Evolutionary conservation across 2,329 filamentous ascomycete species (phyloP).

Genomic region (Didymella segeticola): DNA sequence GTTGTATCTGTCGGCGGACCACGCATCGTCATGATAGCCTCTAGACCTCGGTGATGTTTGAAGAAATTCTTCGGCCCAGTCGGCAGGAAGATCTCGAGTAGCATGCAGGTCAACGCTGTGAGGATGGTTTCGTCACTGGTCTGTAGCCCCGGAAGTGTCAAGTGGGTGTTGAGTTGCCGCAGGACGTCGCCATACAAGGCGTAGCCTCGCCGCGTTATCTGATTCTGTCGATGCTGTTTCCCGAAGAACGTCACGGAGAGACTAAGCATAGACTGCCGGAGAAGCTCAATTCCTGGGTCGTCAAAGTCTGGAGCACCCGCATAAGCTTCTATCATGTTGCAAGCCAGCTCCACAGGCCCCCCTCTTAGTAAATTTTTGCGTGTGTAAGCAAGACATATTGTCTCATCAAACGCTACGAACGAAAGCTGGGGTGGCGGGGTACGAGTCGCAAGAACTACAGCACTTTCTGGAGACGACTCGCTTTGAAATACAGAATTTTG

Average conservation of each 20-base stretch:
- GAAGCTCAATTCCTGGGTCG: slow-evolving; percentile 24
- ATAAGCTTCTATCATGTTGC: slow-evolving; percentile 26
- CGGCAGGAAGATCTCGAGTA: slow-evolving; percentile 38
- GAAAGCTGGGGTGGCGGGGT: slow-evolving; percentile 20
- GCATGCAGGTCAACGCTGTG: slow-evolving; percentile 33
- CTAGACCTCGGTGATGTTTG: slow-evolving; percentile 38
- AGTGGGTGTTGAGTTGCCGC: slow-evolving; percentile 29
- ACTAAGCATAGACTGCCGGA: slow-evolving; percentile 33
- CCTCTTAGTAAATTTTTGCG: slow-evolving; percentile 35
- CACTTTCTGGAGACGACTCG: not conserved
- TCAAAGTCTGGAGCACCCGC: not conserved
- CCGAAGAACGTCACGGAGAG: slow-evolving; percentile 37
- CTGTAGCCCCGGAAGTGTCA: slow-evolving; percentile 26
- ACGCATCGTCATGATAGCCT: slow-evolving; percentile 33
- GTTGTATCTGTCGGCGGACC: slow-evolving; percentile 26
- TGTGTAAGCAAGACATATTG: slow-evolving; percentile 36
- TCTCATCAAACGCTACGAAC: slow-evolving; percentile 31
- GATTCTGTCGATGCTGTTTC: slow-evolving; percentile 28
- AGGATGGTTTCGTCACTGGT: slow-evolving; percentile 35
- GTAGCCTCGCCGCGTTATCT: slow-evolving; percentile 31
- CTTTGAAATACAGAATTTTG: slow-evolving; percentile 13
- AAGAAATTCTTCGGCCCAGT: slow-evolving; percentile 36
- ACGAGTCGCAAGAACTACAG: not conserved
- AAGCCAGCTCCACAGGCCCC: slow-evolving; percentile 35
- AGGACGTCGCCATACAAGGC: slow-evolving; percentile 34